Conservation (phyloP, 495 filamentous ascomycete species). For the Viridothelium virens region DNA sequence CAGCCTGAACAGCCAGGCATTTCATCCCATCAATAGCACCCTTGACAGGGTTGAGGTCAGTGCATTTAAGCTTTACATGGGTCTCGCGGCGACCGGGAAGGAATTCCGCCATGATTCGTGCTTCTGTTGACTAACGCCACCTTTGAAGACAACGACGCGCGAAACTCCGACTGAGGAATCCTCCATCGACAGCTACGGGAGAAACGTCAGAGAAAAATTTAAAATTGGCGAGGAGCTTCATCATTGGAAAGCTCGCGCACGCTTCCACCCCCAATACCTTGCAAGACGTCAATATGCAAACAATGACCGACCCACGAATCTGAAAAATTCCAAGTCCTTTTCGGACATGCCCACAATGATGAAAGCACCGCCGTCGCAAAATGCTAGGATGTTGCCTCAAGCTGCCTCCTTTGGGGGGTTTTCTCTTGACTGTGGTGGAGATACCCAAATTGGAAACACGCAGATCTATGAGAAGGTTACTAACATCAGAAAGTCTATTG, state of each 20-base stretch:
- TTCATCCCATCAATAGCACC: not conserved
- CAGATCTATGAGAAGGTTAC: conserved; percentile 33
- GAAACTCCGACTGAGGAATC: conserved; percentile 3
- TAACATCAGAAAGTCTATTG: conserved; percentile 17
- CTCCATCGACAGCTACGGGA: not conserved
- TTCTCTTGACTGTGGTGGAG: conserved; percentile 23
- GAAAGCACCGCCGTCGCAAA: conserved; percentile 18
- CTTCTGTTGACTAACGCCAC: not conserved
- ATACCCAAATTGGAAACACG: conserved; percentile 36
- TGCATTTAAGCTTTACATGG: conserved; percentile 10
- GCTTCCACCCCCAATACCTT: not conserved
- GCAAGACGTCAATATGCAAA: no score
- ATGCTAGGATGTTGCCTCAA: conserved; percentile 12
- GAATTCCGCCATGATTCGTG: not conserved
- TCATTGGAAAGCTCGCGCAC: conserved; percentile 7
- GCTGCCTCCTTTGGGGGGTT: conserved; percentile 24
- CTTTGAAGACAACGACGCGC: not conserved
- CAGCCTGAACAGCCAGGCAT: conserved; percentile 6
- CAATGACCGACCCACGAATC: not conserved
- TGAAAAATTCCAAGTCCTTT: conserved; percentile 1
- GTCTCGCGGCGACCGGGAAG: conserved; percentile 2
- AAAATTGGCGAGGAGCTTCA: conserved; percentile 2
- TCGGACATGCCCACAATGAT: conserved; percentile 21
- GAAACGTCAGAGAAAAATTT: not conserved
- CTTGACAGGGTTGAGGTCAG: conserved; percentile 10